Base-by-base conservation (phyloP, 345 rosid species). In the Citrus australasica region DNA sequence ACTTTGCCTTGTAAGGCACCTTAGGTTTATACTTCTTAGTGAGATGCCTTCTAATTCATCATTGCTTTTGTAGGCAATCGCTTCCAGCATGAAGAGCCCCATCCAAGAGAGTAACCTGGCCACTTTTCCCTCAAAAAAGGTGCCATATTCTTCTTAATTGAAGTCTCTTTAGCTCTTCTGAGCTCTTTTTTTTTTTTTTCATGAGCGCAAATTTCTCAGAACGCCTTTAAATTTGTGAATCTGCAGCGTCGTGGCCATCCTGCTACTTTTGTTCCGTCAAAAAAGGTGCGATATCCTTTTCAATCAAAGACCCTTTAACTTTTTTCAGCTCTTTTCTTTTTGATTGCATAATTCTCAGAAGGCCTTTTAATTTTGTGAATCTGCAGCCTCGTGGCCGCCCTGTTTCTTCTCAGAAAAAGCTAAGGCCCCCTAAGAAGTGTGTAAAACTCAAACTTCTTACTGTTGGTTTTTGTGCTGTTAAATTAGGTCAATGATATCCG, bases 401-500 rank as follows among this genome's bases (percentile, higher is more conserved):
- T 63, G 71, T 76, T 53, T 74, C 86, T 73, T 65, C 79, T 62
- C 83, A 64, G 59, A 84, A 67, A 78, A 87, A 81, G 83, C 79
- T 82, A n/a, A 84, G 69, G 77, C 81, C 79, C 32, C 72, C 35
- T 69, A 83, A 63, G 78, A 87, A 83, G 99, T 91, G 89, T 24
- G 94, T 53, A 38, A 25, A 78, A 42, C 56, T 38, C 55, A 25
- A 59, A 28, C 28, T 46, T 30, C 10, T 53, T 25, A 35, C n/a
- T 78, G 8, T 32, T 76, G 55, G 8, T 74, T 42, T 48, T 79
- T 24, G 37, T 37, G 55, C 33, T 27, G 51, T 35, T 78, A 69
- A 64, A 62, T 61, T 65, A 28, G 30, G 24, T 5, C 27, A 3
- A 38, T 30, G 53, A 56, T 75, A 24, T 42, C 73, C 69, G 16